A percentile compares a stretch with the other conserved stretches of the same genome.
phyloP scores from a whole-genome alignment of 139 green algal genomes.

The Closterium sp. region DNA sequence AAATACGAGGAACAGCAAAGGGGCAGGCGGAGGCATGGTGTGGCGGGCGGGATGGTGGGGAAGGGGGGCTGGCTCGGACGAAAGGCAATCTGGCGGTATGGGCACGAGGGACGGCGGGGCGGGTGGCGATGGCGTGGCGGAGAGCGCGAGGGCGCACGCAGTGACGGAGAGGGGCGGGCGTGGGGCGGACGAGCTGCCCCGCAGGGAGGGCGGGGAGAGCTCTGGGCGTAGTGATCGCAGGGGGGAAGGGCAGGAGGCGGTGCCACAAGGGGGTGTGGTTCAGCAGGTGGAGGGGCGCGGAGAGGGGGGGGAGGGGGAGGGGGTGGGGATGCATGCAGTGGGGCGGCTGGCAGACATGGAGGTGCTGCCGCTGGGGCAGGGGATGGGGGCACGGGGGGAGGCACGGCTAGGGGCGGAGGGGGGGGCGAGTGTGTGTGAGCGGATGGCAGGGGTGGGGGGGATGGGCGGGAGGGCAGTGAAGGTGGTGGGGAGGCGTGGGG shows the following conservation, averaged over 20 bases:
- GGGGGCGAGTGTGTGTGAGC: background rate
- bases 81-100: background rate
- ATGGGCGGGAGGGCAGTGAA: background rate
- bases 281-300: background rate
- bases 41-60: background rate
- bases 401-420: background rate
- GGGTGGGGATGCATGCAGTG: background rate
- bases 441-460: background rate
- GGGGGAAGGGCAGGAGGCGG: background rate
- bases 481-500: background rate
- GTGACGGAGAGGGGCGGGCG: background rate
- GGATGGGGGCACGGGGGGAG: background rate
- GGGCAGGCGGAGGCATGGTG: background rate
- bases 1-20: background rate
- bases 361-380: background rate
- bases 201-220: background rate
- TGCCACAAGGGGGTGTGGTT: background rate
- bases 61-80: background rate
- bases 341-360: background rate
- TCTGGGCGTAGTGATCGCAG: background rate
- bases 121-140: background rate
- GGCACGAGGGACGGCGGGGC: background rate
- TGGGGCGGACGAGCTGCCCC: no score
- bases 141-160: background rate
- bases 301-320: background rate